Evolutionary conservation across 2,329 filamentous ascomycete genomes (phyloP), one percentile per base, ranked within the genome.

Genomic region (Fragosphaeria purpurea): DNA sequence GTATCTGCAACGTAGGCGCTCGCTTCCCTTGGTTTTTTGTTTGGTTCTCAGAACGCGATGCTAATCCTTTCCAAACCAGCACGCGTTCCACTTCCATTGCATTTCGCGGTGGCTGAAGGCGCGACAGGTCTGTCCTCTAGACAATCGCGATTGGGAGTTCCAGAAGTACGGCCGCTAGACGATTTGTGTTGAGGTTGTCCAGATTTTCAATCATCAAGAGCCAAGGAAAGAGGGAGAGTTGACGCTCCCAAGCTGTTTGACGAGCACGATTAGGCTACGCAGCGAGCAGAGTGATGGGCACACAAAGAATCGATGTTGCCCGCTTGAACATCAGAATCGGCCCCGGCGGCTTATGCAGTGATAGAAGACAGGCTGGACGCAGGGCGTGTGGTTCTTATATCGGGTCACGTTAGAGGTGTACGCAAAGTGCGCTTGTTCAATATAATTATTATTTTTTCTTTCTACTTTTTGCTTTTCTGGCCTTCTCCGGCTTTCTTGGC

Each of bases 51-150:
- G 34, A 13, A 45, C 50, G 35, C 35, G 7, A 3, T n/a, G 2
- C 49, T 51, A 31, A 53, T 45, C 10, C 10, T 6, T 10, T 11
- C 8, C 22, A 6, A 7, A 53, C 52, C 62, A 98, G 93, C 93
- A 98, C 65, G 93, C 93, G 34, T 98, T 98, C 77, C 93, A 98
- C 70, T 98, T 98, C 73, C 93, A 98, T 73, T 98, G 93, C 75
- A 98, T 98, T 65, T 97, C 93, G 10, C 82, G 93, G 70, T 98
- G 93, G 93, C 76, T 98, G 53, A 98, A 98, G 77, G 95, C 93
- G n/a, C 84, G 93, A 65, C 93, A 97, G 66, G 93, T 98, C 46
- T 98, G 93, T 65, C 93, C 93, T 12, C 75, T 98, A 43, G 93
- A 98, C 72, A 98, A 98, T 72, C 78, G 91, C 61, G 93, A 98